These are phyloP conservation scores for Melanogaster broomeanus DNA, from an alignment of 768 basidiomycete genomes.

Conservation along the genomic window DNA sequence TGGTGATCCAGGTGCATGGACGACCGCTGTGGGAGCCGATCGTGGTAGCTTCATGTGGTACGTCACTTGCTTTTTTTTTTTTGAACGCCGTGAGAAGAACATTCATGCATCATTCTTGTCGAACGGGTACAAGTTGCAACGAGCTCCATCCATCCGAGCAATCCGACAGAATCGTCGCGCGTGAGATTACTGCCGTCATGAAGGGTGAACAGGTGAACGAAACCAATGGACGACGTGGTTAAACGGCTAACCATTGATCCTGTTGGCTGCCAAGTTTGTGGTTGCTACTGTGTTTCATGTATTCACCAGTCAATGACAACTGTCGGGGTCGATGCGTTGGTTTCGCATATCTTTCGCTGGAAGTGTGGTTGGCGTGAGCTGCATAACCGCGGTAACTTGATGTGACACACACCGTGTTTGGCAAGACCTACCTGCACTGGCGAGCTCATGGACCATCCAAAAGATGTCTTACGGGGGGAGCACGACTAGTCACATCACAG, in stretches of 20 bases:
- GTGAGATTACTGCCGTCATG: conserved; percentile 50
- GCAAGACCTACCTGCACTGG: no score
- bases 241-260: neutral
- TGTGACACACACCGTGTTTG: no score
- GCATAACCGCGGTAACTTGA: no score
- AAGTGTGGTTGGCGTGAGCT: neutral
- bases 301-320: neutral
- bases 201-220: conserved; percentile 40
- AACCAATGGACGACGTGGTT: conserved; percentile 55
- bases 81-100: neutral
- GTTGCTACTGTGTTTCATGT: neutral
- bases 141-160: conserved; percentile 66
- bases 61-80: conserved; percentile 13
- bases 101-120: neutral
- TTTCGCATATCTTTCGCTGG: neutral
- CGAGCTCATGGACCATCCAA: no score
- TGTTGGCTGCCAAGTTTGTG: neutral
- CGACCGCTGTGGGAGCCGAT: conserved; percentile 36
- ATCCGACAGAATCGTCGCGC: conserved; percentile 52
- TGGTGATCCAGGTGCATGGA: conserved; percentile 33
- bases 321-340: neutral
- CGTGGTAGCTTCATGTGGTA: conserved; percentile 64
- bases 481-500: neutral
- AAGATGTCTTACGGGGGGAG: neutral
- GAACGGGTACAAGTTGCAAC: conserved; percentile 38